phyloP scores from a whole-genome alignment of 768 basidiomycete species.

The Boletus tylopilopsis region DNA sequence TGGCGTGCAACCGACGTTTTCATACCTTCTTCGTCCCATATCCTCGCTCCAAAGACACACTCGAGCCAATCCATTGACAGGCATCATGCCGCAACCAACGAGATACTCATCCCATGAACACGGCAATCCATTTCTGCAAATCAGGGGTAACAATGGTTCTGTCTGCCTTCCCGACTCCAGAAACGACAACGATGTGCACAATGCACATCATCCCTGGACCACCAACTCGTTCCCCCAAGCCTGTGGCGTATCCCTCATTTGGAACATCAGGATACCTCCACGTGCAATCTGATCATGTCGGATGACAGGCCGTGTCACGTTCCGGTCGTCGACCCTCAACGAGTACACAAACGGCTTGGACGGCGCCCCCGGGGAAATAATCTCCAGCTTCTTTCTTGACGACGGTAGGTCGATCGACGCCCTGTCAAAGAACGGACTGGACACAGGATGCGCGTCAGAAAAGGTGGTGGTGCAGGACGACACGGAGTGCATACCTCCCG shows the following conservation, averaged over 20 bases:
- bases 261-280: conserved; percentile 58
- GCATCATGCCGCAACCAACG: conserved; percentile 8
- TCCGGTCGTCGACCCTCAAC: conserved; percentile 51
- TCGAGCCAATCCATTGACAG: conserved; percentile 10
- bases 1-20: background rate
- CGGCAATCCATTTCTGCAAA: too few relatives aligned
- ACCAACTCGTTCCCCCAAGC: conserved; percentile 34
- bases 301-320: conserved; percentile 46
- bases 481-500: conserved; percentile 50
- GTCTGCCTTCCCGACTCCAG: background rate
- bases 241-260: conserved; percentile 55
- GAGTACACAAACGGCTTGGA: conserved; percentile 58
- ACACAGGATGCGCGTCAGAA: background rate
- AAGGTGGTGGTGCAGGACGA: background rate
- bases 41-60: conserved; percentile 2
- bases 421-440: conserved; percentile 51
- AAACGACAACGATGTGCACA: too few relatives aligned
- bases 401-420: conserved; percentile 54
- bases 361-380: conserved; percentile 55
- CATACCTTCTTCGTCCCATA: background rate
- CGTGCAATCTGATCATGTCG: conserved; percentile 55
- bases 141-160: too few relatives aligned
- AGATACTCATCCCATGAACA: conserved; percentile 6
- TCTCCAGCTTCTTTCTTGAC: conserved; percentile 37
- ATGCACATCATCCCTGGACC: conserved; percentile 1